Evolutionary conservation across 2,329 filamentous ascomycete genomes (phyloP).

Genomic region (Apiospora kogelbergensis): DNA sequence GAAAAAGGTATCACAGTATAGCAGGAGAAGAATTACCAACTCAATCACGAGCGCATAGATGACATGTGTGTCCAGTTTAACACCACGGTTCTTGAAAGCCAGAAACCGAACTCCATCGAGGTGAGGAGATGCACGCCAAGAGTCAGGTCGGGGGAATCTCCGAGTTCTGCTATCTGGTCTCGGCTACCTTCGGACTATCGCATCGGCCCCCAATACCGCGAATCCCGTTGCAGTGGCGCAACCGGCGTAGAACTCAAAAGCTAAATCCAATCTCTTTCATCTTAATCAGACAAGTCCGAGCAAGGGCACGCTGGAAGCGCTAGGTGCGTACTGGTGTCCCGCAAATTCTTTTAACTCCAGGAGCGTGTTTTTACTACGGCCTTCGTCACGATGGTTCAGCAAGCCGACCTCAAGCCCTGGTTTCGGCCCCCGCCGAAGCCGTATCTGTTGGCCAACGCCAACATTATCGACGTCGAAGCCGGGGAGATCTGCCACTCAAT

Average conservation of each 20-base stretch:
- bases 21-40: background rate
- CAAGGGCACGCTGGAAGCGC: no score
- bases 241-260: background rate
- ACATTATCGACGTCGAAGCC: conserved; percentile 22
- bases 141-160: background rate
- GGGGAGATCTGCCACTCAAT: conserved; percentile 17
- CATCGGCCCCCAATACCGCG: background rate
- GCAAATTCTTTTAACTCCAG: no score
- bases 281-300: no score
- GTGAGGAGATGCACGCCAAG: background rate
- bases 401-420: conserved; percentile 26
- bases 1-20: background rate
- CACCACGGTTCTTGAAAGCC: no score
- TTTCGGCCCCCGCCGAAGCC: conserved; percentile 18
- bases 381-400: conserved; percentile 20
- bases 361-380: background rate
- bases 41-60: background rate
- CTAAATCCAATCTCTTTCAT: background rate
- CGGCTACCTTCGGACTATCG: background rate
- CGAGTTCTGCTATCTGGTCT: background rate
- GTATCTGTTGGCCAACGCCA: conserved; percentile 24
- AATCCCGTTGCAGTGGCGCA: background rate
- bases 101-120: background rate
- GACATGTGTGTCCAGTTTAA: background rate
- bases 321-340: no score